These are phyloP conservation scores for Glycine latifolia DNA, from an alignment of 306 rosid genomes.

Conservation along the genomic window DNA sequence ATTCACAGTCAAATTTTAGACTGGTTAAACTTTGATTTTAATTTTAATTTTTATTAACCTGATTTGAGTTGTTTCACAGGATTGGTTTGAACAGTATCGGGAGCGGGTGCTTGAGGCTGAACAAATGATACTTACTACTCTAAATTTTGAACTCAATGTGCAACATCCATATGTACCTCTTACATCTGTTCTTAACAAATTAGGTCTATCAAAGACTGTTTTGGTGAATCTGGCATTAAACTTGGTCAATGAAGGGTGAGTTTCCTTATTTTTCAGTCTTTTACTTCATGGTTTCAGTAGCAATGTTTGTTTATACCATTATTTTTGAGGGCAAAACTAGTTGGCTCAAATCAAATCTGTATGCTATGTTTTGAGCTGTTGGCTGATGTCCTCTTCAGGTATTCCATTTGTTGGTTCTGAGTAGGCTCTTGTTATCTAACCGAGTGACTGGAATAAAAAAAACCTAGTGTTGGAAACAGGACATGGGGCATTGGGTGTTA, in stretches of 20 bases:
- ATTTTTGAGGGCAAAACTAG: slow-evolving; percentile 41
- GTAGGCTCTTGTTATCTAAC: slow-evolving; percentile 8
- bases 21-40: slow-evolving; percentile 3
- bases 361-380: slow-evolving; percentile 47
- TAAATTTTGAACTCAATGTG: slow-evolving; percentile 90
- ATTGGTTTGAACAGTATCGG: slow-evolving; percentile 93
- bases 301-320: slow-evolving; percentile 43
- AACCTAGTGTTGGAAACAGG: slow-evolving; percentile 57
- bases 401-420: slow-evolving; percentile 50
- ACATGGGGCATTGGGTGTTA: slow-evolving; percentile 59
- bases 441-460: slow-evolving; percentile 53
- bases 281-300: slow-evolving; percentile 18
- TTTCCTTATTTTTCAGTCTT: slow-evolving; percentile 35
- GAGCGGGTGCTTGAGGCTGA: slow-evolving; percentile 93
- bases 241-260: slow-evolving; percentile 99
- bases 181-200: slow-evolving; percentile 81
- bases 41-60: slow-evolving; percentile 45
- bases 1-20: background rate
- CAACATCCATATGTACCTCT: slow-evolving; percentile 96
- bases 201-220: slow-evolving; percentile 80
- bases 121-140: slow-evolving; percentile 84
- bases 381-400: slow-evolving; percentile 57
- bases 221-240: slow-evolving; percentile 95
- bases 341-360: slow-evolving; percentile 39
- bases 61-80: slow-evolving; percentile 66